Conservation (phyloP, 768 basidiomycete genomes). For the Mycena epipterygia region DNA sequence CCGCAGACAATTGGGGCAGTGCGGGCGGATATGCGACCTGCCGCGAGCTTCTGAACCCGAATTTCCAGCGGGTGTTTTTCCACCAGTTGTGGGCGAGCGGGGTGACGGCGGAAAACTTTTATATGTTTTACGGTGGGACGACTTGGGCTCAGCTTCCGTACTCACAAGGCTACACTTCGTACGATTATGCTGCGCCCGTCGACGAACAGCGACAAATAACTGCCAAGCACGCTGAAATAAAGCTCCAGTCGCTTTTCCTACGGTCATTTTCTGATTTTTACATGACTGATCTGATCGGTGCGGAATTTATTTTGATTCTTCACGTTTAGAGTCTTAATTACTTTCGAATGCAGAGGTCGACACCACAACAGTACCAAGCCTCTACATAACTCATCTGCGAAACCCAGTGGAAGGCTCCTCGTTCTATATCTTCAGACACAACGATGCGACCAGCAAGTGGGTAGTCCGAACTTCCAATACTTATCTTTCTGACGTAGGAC, state of each 20-base stretch:
- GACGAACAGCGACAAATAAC: conserved; percentile 65
- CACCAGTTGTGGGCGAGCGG: conserved; percentile 70
- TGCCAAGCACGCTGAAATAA: conserved; percentile 68
- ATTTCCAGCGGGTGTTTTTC: conserved; percentile 71
- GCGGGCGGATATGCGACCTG: conserved; percentile 58
- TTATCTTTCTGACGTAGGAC: not conserved
- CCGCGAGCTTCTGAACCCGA: conserved; percentile 59
- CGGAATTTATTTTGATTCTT: not conserved
- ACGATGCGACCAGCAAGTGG: conserved; percentile 62
- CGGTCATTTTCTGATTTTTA: conserved; percentile 68
- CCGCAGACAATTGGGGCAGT: conserved; percentile 69
- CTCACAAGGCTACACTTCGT: conserved; percentile 50
- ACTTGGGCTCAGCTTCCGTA: conserved; percentile 31
- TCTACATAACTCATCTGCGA: conserved; percentile 59
- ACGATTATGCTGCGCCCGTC: conserved; percentile 71
- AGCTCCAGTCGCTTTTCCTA: conserved; percentile 68
- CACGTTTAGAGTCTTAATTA: not conserved
- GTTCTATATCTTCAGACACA: conserved; percentile 69
- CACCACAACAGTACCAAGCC: conserved; percentile 37
- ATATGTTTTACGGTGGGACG: conserved; percentile 63
- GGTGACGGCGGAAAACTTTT: conserved; percentile 69
- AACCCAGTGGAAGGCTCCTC: conserved; percentile 63
- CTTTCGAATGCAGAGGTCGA: conserved; percentile 32
- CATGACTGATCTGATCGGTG: conserved; percentile 67
- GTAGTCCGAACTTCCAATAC: not conserved